These are phyloP conservation scores for Psilocybe azurescens DNA, from an alignment of 768 basidiomycete species.

Conservation along the genomic window DNA sequence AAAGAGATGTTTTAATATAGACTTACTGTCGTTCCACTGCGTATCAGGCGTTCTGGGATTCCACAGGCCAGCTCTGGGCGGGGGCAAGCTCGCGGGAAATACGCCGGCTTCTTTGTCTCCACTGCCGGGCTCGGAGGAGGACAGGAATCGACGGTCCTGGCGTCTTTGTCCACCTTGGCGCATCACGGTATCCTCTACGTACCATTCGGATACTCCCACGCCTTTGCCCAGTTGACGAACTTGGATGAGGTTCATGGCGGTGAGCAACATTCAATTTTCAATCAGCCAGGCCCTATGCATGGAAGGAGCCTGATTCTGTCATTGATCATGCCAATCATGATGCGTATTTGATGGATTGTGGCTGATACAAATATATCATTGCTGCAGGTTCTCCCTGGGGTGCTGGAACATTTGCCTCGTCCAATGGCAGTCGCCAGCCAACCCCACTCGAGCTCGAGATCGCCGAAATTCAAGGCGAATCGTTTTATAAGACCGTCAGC, in stretches of 20 bases:
- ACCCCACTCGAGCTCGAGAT: conserved; percentile 56
- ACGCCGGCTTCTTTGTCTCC: conserved; percentile 72
- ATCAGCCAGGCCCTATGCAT: background rate
- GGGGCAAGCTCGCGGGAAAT: conserved; percentile 70
- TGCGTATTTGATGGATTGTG: background rate
- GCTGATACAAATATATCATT: background rate
- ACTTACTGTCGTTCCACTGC: background rate
- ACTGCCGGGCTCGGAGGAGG: conserved; percentile 69
- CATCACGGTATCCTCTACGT: conserved; percentile 63
- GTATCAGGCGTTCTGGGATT: conserved; percentile 78
- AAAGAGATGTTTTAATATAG: background rate
- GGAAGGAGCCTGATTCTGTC: background rate
- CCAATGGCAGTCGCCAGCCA: conserved; percentile 56
- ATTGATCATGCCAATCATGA: background rate
- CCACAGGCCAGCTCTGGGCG: conserved; percentile 69
- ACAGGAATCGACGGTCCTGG: conserved; percentile 62
- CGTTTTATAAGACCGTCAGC: conserved; percentile 56
- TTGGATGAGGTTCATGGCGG: conserved; percentile 67
- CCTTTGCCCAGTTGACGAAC: conserved; percentile 39
- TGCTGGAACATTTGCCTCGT: conserved; percentile 64
- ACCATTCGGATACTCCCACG: conserved; percentile 39
- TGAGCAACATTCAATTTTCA: conserved; percentile 32
- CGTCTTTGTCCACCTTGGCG: conserved; percentile 53
- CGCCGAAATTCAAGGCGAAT: conserved; percentile 55
- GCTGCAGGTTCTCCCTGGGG: conserved; percentile 75